Conservation (phyloP, 352 stramenopile genomes). For the Phytophthora citricola region DNA sequence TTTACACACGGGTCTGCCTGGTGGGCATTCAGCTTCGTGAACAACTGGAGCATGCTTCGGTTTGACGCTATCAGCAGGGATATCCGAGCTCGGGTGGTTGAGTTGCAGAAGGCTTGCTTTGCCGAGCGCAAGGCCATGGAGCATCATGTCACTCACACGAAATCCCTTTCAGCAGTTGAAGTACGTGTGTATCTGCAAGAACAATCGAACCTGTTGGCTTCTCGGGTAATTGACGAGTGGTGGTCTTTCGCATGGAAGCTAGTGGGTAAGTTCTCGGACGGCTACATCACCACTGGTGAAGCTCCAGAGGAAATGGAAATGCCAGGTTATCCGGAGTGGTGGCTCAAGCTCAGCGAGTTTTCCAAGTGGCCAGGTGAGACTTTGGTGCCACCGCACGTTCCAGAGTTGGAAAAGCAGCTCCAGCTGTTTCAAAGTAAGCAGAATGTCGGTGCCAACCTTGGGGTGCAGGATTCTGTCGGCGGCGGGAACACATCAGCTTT, state of each 20-base stretch:
- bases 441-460: slow-evolving; percentile 19
- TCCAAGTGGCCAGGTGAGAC: slow-evolving; percentile 72
- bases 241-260: slow-evolving; percentile 75
- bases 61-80: slow-evolving; percentile 82
- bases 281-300: slow-evolving; percentile 79
- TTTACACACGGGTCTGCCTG: slow-evolving; percentile 73
- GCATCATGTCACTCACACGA: slow-evolving; percentile 24
- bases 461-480: slow-evolving; percentile 7
- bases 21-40: slow-evolving; percentile 90
- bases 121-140: slow-evolving; percentile 32
- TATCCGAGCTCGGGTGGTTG: slow-evolving; percentile 46
- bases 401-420: slow-evolving; percentile 51
- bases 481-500: slow-evolving; percentile 2
- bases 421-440: slow-evolving; percentile 41
- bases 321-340: slow-evolving; percentile 73
- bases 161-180: slow-evolving; percentile 20
- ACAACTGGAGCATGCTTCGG: slow-evolving; percentile 87
- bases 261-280: slow-evolving; percentile 78
- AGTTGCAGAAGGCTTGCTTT: slow-evolving; percentile 55
- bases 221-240: slow-evolving; percentile 65
- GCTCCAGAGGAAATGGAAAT: slow-evolving; percentile 53
- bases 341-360: slow-evolving; percentile 67
- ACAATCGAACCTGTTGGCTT: slow-evolving; percentile 62
- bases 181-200: slow-evolving; percentile 41
- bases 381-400: slow-evolving; percentile 48